Evolutionary conservation across 2,329 filamentous ascomycete genomes (phyloP).

Genomic region (Curvularia hawaiiensis): DNA sequence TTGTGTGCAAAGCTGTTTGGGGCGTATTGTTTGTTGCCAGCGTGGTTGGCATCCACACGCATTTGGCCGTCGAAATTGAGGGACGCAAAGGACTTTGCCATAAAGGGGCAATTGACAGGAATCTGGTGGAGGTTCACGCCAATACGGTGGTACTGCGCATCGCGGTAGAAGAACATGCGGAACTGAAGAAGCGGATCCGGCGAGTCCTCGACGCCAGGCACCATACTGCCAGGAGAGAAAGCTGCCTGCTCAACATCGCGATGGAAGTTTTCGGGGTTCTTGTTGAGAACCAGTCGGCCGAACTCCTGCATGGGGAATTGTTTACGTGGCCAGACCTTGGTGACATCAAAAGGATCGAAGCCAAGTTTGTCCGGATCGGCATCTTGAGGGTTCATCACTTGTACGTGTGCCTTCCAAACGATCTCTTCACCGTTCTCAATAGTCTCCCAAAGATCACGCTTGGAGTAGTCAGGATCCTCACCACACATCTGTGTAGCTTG

Average conservation of each 20-base stretch:
- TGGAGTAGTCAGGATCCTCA: conserved; percentile 58
- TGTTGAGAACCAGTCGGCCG: conserved; percentile 58
- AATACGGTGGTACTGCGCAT: conserved; percentile 59
- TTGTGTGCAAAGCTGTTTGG: conserved; percentile 60
- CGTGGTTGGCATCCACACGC: conserved; percentile 55
- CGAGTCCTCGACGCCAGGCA: conserved; percentile 56
- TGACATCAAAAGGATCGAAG: conserved; percentile 60
- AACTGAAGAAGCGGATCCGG: conserved; percentile 30
- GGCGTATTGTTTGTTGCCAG: conserved; percentile 57
- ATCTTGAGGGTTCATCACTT: conserved; percentile 54
- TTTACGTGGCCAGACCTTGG: conserved; percentile 58
- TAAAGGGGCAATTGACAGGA: conserved; percentile 54
- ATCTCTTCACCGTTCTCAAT: conserved; percentile 51
- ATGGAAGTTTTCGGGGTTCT: conserved; percentile 60
- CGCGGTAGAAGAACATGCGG: conserved; percentile 41
- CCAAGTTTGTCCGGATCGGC: conserved; percentile 56
- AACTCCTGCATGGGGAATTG: conserved; percentile 58
- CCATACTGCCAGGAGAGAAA: conserved; percentile 58
- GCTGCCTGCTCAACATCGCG: conserved; percentile 45
- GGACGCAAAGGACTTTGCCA: conserved; percentile 53
- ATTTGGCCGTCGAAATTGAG: conserved; percentile 58
- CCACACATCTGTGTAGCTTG: conserved; percentile 54
- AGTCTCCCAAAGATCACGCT: conserved; percentile 53
- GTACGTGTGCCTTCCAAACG: conserved; percentile 53
- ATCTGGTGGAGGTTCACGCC: conserved; percentile 60